Percentiles rank a stretch among this genome's conserved stretches.
Conservation (phyloP, 306 rosid genomes). For the Prunus campanulata region DNA sequence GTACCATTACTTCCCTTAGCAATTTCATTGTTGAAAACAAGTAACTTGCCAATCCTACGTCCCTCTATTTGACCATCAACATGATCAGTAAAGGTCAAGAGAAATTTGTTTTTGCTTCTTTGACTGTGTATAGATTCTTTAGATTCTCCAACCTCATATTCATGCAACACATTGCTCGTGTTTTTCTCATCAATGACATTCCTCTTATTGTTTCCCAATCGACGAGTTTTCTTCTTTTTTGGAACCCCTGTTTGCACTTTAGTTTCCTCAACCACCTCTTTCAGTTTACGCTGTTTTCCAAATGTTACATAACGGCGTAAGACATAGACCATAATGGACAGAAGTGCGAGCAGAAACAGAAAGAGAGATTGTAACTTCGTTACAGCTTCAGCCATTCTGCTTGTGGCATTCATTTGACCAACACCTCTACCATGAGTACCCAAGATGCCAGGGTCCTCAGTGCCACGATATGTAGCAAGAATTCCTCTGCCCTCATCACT, state of each 20-base stretch:
- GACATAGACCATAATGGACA: slow-evolving; percentile 17
- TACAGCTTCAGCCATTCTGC: background rate
- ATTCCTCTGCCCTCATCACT: background rate
- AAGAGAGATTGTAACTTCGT: slow-evolving; percentile 6
- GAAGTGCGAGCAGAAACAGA: slow-evolving; percentile 5
- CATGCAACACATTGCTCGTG: slow-evolving; percentile 11
- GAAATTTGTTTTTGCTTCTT: slow-evolving; percentile 16
- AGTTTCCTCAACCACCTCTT: slow-evolving; percentile 13
- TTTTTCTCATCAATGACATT: slow-evolving; percentile 24
- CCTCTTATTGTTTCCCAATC: slow-evolving; percentile 35
- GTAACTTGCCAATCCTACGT: slow-evolving; percentile 56
- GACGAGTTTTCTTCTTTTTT: slow-evolving; percentile 45
- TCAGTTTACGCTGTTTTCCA: slow-evolving; percentile 1
- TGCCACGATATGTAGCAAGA: slow-evolving; percentile 12
- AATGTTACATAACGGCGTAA: background rate
- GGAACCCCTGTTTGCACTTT: slow-evolving; percentile 21
- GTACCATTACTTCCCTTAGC: slow-evolving; percentile 83
- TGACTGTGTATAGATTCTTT: background rate
- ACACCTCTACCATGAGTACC: background rate
- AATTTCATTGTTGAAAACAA: slow-evolving; percentile 59
- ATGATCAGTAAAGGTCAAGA: slow-evolving; percentile 5
- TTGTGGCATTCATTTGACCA: background rate
- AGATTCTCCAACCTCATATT: slow-evolving; percentile 17
- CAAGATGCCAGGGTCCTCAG: background rate
- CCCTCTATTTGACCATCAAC: slow-evolving; percentile 40